phyloP scores from a whole-genome alignment of 306 rosid species.

The Trifolium dubium region DNA sequence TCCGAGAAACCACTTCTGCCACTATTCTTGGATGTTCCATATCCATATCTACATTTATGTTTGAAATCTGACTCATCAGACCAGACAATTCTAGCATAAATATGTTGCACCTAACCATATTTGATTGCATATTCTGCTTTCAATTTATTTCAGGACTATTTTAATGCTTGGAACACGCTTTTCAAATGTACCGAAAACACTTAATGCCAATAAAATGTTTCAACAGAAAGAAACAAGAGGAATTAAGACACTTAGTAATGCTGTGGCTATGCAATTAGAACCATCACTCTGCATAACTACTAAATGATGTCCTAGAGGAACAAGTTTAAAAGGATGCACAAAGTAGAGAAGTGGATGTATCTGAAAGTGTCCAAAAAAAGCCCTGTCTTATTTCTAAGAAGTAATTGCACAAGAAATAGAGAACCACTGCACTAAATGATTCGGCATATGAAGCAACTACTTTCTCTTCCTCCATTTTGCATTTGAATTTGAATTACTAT shows the following conservation, averaged over 20 bases:
- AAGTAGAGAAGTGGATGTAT: not conserved
- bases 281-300: conserved; percentile 6
- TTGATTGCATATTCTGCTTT: conserved; percentile 24
- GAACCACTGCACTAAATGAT: not conserved
- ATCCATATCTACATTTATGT: conserved; percentile 74
- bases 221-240: conserved; percentile 17
- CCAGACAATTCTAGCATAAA: conserved; percentile 25
- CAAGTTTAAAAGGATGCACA: not conserved
- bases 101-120: conserved; percentile 15
- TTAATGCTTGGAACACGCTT: conserved; percentile 5
- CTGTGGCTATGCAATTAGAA: not conserved
- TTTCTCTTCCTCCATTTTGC: conserved; percentile 8
- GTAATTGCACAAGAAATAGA: conserved; percentile 30
- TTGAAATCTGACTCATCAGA: conserved; percentile 44
- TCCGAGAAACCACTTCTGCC: conserved; percentile 73
- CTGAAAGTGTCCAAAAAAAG: not conserved
- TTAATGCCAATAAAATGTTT: conserved; percentile 3
- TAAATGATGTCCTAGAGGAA: conserved; percentile 24
- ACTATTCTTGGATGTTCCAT: conserved; percentile 71
- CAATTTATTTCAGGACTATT: conserved; percentile 14
- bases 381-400: not conserved
- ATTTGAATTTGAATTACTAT: conserved; percentile 10
- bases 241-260: conserved; percentile 16
- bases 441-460: conserved; percentile 11
- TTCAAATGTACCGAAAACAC: conserved; percentile 10